Evolutionary conservation across 2,329 filamentous ascomycete species (phyloP), one percentile per base, ranked within the genome.

Genomic region (Dactylellina cionopaga): DNA sequence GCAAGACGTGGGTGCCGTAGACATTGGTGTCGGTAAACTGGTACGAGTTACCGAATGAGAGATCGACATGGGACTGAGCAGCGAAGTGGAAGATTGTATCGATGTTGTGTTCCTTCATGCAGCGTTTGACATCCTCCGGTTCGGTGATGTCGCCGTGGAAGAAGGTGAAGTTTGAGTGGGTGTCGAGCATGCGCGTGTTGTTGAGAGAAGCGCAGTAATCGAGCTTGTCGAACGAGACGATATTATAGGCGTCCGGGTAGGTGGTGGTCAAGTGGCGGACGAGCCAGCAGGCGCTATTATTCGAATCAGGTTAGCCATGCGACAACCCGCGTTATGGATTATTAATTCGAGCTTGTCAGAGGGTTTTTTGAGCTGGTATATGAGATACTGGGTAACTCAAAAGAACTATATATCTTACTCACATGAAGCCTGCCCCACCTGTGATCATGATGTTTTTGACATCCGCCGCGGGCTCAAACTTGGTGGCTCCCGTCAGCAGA

Each of bases 391-490:
- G n/a, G n/a, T n/a, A n/a, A n/a, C n/a, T n/a, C n/a, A 47, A 19
- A 39, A 33, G 19, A 35, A 55, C 46, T 35, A 22, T 55, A 27
- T 22, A 15, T 25, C 15, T 24, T 54, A 81, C 89, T 80, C 83
- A 92, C 90, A 94, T 93, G 83, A 95, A 95, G 76, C 91, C 91
- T 74, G 90, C 91, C 59, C 91, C 91, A 52, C 91, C 91, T 17
- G 91, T 94, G 74, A 95, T 86, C 85, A 94, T 89, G 77, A 94
- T 92, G 78, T 92, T 93, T 80, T 87, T 89, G 60, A 91, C 87
- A 80, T 90, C 87, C 22, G 84, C 82, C 3, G 89, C 82, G 43
- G 90, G 87, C 77, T 89, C 86, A 76, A 90, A 93, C 75, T 86
- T 87, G 71, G 89, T 91, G 75, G 84, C 88, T 33, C 90, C 90